phyloP scores from a whole-genome alignment of 192 early-diverging fungal genomes.

The Coemansia sp. region DNA sequence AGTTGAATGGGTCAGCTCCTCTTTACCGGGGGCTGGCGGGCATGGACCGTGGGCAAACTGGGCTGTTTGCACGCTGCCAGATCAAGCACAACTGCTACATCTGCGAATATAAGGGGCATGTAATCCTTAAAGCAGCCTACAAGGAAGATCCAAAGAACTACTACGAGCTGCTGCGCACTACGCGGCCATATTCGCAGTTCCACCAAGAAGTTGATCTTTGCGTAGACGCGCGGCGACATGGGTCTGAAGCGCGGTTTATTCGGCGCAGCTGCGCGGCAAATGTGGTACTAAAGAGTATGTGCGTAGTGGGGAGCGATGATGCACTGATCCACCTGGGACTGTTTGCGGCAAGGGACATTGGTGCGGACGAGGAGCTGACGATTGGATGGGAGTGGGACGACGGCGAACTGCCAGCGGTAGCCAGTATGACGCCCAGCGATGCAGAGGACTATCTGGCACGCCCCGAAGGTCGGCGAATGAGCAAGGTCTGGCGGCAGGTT shows the following conservation, averaged over 20 bases:
- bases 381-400: conserved; percentile 71
- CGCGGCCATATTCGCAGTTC: conserved; percentile 64
- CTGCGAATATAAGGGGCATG: conserved; percentile 76
- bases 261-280: conserved; percentile 70
- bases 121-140: conserved; percentile 65
- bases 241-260: conserved; percentile 68
- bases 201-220: conserved; percentile 66
- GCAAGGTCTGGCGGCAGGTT: conserved; percentile 56
- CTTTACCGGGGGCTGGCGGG: conserved; percentile 20
- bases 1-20: conserved; percentile 9
- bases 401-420: conserved; percentile 47
- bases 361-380: conserved; percentile 67
- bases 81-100: conserved; percentile 56
- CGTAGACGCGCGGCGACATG: conserved; percentile 68
- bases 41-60: conserved; percentile 29
- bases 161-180: conserved; percentile 64
- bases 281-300: conserved; percentile 62
- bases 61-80: conserved; percentile 33
- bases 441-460: conserved; percentile 44
- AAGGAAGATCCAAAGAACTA: conserved; percentile 66
- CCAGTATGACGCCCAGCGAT: conserved; percentile 29
- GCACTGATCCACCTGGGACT: conserved; percentile 64
- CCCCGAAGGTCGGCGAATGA: conserved; percentile 52
- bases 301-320: conserved; percentile 47
- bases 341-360: conserved; percentile 61